Conservation (phyloP, 1,284 basidiomycete species). For the Melampsora americana region DNA sequence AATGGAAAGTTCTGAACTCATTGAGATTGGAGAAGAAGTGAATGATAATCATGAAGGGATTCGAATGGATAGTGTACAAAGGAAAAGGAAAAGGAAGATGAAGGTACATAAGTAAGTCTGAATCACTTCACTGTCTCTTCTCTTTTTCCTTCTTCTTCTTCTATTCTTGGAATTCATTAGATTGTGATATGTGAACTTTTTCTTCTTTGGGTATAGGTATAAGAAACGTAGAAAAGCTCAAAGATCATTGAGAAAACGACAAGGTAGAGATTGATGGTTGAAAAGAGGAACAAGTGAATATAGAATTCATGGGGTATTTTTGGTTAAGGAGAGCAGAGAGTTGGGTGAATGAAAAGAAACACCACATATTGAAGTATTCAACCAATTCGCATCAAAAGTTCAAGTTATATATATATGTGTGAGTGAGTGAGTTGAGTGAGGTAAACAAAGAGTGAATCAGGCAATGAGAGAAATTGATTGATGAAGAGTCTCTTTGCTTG, state of each 20-base stretch:
- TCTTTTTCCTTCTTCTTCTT: neutral
- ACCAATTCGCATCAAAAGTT: too few relatives aligned
- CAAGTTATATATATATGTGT: too few relatives aligned
- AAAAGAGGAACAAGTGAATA: neutral
- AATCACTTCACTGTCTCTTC: neutral
- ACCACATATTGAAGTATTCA: too few relatives aligned
- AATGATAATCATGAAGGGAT: neutral
- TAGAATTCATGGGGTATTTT: too few relatives aligned
- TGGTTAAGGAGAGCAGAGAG: too few relatives aligned
- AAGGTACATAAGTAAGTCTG: constrained; percentile 36
- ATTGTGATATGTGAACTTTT: neutral
- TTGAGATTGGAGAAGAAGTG: neutral
- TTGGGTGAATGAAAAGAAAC: too few relatives aligned
- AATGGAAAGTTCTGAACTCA: neutral
- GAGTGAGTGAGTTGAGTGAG: too few relatives aligned
- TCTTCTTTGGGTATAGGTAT: constrained; percentile 17
- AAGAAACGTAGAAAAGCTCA: constrained; percentile 44
- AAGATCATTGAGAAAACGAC: constrained; percentile 24
- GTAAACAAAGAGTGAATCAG: too few relatives aligned
- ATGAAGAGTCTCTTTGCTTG: too few relatives aligned
- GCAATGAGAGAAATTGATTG: too few relatives aligned
- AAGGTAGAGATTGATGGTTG: constrained; percentile 19
- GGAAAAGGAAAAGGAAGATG: constrained; percentile 39
- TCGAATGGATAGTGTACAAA: constrained; percentile 24
- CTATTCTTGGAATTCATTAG: neutral